These are phyloP conservation scores for Neurospora discreta DNA, from an alignment of 495 filamentous ascomycete genomes.

Conservation along the genomic window DNA sequence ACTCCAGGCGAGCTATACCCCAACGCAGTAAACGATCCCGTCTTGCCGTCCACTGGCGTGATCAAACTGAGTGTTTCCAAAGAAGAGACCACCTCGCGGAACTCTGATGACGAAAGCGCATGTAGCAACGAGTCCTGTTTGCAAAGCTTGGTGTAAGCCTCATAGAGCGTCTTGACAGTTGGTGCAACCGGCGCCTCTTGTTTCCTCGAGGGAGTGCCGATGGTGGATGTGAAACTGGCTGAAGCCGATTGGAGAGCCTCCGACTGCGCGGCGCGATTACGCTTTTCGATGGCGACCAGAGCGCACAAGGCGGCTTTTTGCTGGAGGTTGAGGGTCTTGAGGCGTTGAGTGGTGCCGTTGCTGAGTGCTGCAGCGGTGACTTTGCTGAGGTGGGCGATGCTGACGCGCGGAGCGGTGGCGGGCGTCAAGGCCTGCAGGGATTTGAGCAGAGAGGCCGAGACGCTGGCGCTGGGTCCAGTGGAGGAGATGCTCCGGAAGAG, in stretches of 20 bases:
- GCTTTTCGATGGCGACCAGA: slow-evolving; percentile 67
- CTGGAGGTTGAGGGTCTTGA: slow-evolving; percentile 82
- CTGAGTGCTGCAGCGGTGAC: slow-evolving; percentile 79
- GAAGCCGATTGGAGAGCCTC: slow-evolving; percentile 45
- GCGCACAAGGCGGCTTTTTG: slow-evolving; percentile 93
- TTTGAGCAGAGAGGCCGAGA: slow-evolving; percentile 23
- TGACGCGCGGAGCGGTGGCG: slow-evolving; percentile 78
- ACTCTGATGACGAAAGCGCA: slow-evolving; percentile 77
- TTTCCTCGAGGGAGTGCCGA: slow-evolving; percentile 12
- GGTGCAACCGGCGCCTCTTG: slow-evolving; percentile 58
- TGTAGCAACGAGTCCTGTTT: slow-evolving; percentile 74
- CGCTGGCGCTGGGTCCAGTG: slow-evolving; percentile 1
- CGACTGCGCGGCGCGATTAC: slow-evolving; percentile 32
- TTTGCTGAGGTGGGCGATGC: slow-evolving; percentile 80
- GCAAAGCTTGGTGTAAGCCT: slow-evolving; percentile 68
- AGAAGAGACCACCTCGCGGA: slow-evolving; percentile 83
- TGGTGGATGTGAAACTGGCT: slow-evolving; percentile 14
- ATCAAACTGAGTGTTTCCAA: slow-evolving; percentile 77
- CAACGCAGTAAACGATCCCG: slow-evolving; percentile 46
- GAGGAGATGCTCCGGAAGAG: neutral
- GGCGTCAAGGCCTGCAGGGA: slow-evolving; percentile 49
- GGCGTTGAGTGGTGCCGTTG: slow-evolving; percentile 68
- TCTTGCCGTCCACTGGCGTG: slow-evolving; percentile 63
- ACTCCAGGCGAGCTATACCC: slow-evolving; percentile 42
- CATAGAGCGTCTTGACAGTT: slow-evolving; percentile 67